Percentiles rank a stretch among this genome's conserved stretches.
phyloP scores from a whole-genome alignment of 176 grass and related monocot genomes.

The Oryza meridionalis region DNA sequence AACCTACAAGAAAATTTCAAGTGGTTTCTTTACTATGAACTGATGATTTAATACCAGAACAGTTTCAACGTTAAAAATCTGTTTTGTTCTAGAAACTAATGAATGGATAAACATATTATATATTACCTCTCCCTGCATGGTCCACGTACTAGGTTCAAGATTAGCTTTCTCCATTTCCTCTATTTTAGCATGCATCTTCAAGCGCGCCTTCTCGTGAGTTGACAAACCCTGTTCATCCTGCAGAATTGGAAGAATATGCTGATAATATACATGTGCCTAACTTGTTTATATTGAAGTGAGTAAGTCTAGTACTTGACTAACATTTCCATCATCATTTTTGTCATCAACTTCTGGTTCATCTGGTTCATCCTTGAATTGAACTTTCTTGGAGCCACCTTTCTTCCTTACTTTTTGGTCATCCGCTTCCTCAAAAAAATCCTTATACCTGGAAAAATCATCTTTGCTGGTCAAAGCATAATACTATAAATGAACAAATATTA shows the following conservation, averaged over 20 bases:
- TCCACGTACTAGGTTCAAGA: slow-evolving; percentile 81
- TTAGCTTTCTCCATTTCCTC: slow-evolving; percentile 93
- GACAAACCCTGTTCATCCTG: slow-evolving; percentile 67
- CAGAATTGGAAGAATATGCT: slow-evolving; percentile 26
- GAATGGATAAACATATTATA: background rate
- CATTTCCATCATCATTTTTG: slow-evolving; percentile 54
- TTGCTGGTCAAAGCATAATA: slow-evolving; percentile 38
- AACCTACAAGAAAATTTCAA: slow-evolving; percentile 57
- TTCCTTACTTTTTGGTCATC: slow-evolving; percentile 41
- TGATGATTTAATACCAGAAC: slow-evolving; percentile 14
- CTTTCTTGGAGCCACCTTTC: slow-evolving; percentile 62
- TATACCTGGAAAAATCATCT: slow-evolving; percentile 59
- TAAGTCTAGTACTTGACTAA: background rate
- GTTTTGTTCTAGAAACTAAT: slow-evolving; percentile 9
- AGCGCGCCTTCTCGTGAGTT: slow-evolving; percentile 78
- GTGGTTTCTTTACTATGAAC: slow-evolving; percentile 7
- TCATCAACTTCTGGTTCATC: slow-evolving; percentile 54
- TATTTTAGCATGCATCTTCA: slow-evolving; percentile 71
- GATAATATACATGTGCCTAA: slow-evolving; percentile 20
- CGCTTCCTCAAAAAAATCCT: slow-evolving; percentile 74
- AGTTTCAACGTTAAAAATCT: background rate
- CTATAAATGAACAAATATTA: slow-evolving; percentile 20
- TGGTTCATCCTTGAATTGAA: slow-evolving; percentile 55
- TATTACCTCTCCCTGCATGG: slow-evolving; percentile 87
- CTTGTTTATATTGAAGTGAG: slow-evolving; percentile 34